Evolutionary conservation across 176 grass and related monocot species (phyloP).

Genomic region (Dendrocalamus sinicus): DNA sequence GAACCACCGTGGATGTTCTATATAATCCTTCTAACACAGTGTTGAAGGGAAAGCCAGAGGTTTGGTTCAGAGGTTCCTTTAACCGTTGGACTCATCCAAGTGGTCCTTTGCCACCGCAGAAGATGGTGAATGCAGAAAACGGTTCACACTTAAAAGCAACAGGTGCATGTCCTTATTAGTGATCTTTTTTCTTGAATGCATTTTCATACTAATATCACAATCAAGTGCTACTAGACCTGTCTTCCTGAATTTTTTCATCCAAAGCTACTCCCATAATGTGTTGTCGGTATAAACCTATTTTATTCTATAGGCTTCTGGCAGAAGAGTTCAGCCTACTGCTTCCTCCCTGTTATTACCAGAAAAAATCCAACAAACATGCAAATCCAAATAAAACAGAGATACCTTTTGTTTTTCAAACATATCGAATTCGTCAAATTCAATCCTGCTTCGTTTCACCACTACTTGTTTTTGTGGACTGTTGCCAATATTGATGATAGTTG

Average conservation of each 20-base stretch:
- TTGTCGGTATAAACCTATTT: neutral
- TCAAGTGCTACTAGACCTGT: slow-evolving; percentile 8
- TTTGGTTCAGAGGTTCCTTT: slow-evolving; percentile 93
- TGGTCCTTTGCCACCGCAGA: slow-evolving; percentile 77
- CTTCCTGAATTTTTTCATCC: neutral
- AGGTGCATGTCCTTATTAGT: slow-evolving; percentile 46
- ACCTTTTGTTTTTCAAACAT: neutral
- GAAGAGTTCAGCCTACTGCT: slow-evolving; percentile 16
- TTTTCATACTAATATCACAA: slow-evolving; percentile 7
- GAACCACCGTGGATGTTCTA: slow-evolving; percentile 68
- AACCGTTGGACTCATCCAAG: slow-evolving; percentile 85
- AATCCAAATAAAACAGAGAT: slow-evolving; percentile 1
- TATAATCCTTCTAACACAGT: slow-evolving; percentile 95
- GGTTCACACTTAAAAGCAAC: slow-evolving; percentile 75
- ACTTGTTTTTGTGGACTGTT: slow-evolving; percentile 28
- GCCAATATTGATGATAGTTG: slow-evolving; percentile 33
- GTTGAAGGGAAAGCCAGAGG: slow-evolving; percentile 78
- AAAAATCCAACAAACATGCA: slow-evolving; percentile 15
- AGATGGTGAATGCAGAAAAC: slow-evolving; percentile 72
- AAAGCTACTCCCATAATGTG: neutral
- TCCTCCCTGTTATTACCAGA: slow-evolving; percentile 22
- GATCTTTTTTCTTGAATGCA: slow-evolving; percentile 2
- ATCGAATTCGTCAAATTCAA: neutral
- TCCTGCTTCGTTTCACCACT: neutral
- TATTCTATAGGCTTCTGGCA: neutral